Percentiles rank a stretch among this genome's conserved stretches.
Evolutionary conservation across 305 asterid genomes (phyloP).

Genomic region (Fraxinus baroniana): DNA sequence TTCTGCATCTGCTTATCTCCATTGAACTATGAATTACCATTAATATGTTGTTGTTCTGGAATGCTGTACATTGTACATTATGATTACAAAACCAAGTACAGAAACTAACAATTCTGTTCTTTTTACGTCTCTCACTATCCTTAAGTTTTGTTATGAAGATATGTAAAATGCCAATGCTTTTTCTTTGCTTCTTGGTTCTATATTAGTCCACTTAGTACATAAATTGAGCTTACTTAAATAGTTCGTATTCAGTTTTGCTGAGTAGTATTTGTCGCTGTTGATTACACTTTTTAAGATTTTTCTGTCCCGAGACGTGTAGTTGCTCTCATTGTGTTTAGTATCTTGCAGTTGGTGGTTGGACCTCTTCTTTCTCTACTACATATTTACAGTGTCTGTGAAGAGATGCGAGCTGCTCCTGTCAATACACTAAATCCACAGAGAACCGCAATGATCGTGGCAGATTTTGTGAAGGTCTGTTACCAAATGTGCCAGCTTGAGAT

Average conservation of each 20-base stretch:
- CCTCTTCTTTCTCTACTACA: constrained; percentile 77
- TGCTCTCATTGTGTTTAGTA: constrained; percentile 24
- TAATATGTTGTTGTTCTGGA: neutral
- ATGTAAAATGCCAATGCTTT: neutral
- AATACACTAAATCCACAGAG: constrained; percentile 95
- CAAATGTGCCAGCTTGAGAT: constrained; percentile 16
- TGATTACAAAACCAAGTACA: neutral
- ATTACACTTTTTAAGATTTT: neutral
- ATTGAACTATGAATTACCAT: neutral
- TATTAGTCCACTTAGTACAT: neutral
- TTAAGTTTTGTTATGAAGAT: neutral
- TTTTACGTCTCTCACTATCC: neutral
- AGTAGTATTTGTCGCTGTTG: neutral
- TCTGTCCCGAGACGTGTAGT: neutral
- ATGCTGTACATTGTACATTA: neutral
- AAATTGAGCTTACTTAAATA: neutral
- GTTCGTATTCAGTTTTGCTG: neutral
- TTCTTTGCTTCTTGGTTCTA: neutral
- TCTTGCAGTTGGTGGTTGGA: constrained; percentile 74
- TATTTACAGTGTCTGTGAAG: constrained; percentile 74
- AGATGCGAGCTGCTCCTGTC: constrained; percentile 93
- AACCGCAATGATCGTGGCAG: constrained; percentile 88
- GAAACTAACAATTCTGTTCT: neutral
- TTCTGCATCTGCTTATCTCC: neutral
- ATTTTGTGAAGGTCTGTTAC: constrained; percentile 64